These are phyloP conservation scores for Amaranthus tricolor DNA, from an alignment of 179 eudicot genomes.

Conservation along the genomic window DNA sequence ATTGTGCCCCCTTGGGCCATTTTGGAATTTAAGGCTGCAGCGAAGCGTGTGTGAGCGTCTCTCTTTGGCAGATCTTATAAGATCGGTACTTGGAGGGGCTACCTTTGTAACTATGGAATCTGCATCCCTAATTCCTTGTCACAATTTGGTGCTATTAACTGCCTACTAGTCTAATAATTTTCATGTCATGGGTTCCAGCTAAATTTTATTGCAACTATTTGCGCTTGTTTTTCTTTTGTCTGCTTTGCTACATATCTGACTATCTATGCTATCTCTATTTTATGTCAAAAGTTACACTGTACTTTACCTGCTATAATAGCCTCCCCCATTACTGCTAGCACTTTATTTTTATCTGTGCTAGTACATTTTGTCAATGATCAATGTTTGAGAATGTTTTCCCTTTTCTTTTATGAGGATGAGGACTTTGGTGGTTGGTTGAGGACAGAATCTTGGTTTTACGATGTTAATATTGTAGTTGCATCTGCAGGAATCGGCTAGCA, in stretches of 20 bases:
- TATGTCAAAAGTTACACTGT: not conserved
- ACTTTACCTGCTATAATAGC: not conserved
- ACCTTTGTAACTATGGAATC: not conserved
- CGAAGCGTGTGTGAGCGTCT: not conserved
- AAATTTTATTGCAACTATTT: not conserved
- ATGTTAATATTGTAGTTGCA: constrained; percentile 12
- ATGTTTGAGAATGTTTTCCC: not conserved
- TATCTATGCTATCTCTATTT: not conserved
- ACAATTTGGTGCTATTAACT: not conserved
- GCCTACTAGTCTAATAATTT: not conserved
- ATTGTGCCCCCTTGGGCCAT: not conserved
- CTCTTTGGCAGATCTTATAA: not conserved
- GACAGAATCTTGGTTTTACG: not conserved
- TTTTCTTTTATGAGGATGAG: not conserved
- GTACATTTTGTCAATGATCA: not conserved
- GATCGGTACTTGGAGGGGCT: not conserved
- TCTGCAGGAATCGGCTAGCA: constrained; percentile 70
- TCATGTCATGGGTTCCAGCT: not conserved
- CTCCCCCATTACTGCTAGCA: not conserved
- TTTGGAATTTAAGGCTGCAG: not conserved
- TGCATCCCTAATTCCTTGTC: not conserved
- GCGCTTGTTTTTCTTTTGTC: not conserved
- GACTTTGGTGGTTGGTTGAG: not conserved
- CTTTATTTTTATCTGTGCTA: not conserved
- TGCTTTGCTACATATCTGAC: not conserved